phyloP scores from a whole-genome alignment of 306 rosid genomes.

The Cucurbita argyrosperma region DNA sequence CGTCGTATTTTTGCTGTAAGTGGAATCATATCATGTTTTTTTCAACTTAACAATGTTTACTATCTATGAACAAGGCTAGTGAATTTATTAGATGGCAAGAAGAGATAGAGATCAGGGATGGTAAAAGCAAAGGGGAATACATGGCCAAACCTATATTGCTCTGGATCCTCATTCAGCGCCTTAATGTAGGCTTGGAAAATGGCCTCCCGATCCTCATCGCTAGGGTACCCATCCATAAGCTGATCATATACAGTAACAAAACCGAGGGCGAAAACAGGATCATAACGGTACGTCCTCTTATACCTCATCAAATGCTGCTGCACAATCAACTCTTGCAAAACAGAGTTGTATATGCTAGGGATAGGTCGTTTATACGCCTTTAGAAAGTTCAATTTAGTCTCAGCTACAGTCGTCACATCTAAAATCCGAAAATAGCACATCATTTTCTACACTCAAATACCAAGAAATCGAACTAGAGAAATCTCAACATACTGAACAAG shows the following conservation, averaged over 20 bases:
- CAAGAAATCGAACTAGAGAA: background rate
- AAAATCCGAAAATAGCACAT: slow-evolving; percentile 26
- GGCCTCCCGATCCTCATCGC: slow-evolving; percentile 72
- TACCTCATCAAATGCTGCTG: slow-evolving; percentile 92
- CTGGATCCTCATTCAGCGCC: slow-evolving; percentile 79
- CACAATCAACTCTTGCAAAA: slow-evolving; percentile 88
- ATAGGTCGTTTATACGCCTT: slow-evolving; percentile 81
- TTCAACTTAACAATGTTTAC: background rate
- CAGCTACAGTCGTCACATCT: slow-evolving; percentile 74
- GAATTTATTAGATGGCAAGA: background rate
- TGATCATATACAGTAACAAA: slow-evolving; percentile 85
- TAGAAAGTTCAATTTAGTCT: slow-evolving; percentile 72
- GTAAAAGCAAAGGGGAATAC: slow-evolving; percentile 7
- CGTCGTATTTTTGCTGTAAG: background rate
- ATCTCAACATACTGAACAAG: background rate
- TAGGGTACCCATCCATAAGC: slow-evolving; percentile 97
- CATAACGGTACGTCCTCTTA: slow-evolving; percentile 72
- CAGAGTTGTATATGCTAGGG: slow-evolving; percentile 78
- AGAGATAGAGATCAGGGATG: background rate
- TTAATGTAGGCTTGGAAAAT: slow-evolving; percentile 76
- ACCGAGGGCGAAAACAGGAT: slow-evolving; percentile 87
- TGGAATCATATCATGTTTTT: background rate
- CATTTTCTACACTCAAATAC: background rate
- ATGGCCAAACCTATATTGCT: slow-evolving; percentile 60
- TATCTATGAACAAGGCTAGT: background rate